A percentile compares a stretch with the other conserved stretches of the same genome.
phyloP scores from a whole-genome alignment of 441 rosid genomes.

The Theobroma grandiflorum region DNA sequence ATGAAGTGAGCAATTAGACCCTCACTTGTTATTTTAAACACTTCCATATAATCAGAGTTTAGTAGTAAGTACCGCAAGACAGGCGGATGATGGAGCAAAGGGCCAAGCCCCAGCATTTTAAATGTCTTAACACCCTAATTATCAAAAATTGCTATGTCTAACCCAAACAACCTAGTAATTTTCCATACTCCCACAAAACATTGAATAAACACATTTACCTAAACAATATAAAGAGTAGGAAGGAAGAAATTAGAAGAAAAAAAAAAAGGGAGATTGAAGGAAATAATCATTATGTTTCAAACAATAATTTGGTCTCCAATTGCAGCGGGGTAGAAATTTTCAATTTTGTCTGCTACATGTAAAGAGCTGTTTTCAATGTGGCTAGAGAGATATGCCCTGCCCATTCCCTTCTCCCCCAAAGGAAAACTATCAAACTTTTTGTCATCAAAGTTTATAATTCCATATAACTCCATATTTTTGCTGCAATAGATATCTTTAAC shows the following conservation, averaged over 20 bases:
- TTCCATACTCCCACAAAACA: constrained; percentile 86
- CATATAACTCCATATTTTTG: neutral
- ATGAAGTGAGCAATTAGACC: constrained; percentile 60
- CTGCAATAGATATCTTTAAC: neutral
- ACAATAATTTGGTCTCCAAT: neutral
- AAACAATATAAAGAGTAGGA: constrained; percentile 28
- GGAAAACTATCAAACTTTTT: too few relatives aligned
- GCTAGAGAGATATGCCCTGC: neutral
- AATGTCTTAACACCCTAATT: constrained; percentile 76
- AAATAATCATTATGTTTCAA: constrained; percentile 7
- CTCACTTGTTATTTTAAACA: constrained; percentile 66
- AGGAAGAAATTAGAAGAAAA: neutral
- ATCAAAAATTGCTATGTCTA: constrained; percentile 80
- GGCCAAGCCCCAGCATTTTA: constrained; percentile 85
- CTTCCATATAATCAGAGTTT: constrained; percentile 45
- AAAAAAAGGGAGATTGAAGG: neutral
- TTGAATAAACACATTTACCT: constrained; percentile 93
- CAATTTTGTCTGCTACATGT: neutral
- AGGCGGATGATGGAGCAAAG: constrained; percentile 74
- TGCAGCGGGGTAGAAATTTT: neutral
- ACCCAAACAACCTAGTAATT: constrained; percentile 80
- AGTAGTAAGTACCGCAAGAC: constrained; percentile 74
- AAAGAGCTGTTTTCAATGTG: neutral
- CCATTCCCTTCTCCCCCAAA: neutral
- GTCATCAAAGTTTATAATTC: neutral